Evolutionary conservation across 495 filamentous ascomycete species (phyloP).

Genomic region (Ascobolus immersus): DNA sequence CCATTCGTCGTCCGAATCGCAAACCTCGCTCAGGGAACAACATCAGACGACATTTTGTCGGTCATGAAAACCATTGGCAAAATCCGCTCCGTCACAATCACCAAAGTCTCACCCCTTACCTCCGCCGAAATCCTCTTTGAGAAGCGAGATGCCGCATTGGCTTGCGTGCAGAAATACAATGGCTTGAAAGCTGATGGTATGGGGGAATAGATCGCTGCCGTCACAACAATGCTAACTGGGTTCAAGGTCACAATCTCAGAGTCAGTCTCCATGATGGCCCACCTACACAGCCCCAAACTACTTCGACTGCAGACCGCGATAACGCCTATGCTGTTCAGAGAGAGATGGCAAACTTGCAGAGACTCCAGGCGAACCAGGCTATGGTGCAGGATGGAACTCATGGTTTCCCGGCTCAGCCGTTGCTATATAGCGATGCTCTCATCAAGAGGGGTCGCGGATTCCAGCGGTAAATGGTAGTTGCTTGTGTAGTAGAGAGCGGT

Average conservation of each 20-base stretch:
- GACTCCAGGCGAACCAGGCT: slow-evolving; percentile 12
- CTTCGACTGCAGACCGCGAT: slow-evolving; percentile 4
- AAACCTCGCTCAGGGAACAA: slow-evolving; percentile 84
- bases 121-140: slow-evolving; percentile 68
- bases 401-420: slow-evolving; percentile 12
- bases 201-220: slow-evolving; percentile 7
- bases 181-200: slow-evolving; percentile 67
- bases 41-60: slow-evolving; percentile 77
- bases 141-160: slow-evolving; percentile 51
- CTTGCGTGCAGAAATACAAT: slow-evolving; percentile 60
- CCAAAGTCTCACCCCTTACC: slow-evolving; percentile 45
- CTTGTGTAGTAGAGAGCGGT: too few relatives aligned
- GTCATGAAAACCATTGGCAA: slow-evolving; percentile 49
- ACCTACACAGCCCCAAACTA: slow-evolving; percentile 5
- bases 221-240: background rate
- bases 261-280: slow-evolving; percentile 39
- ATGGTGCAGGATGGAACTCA: slow-evolving; percentile 9
- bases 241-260: slow-evolving; percentile 36
- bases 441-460: slow-evolving; percentile 13
- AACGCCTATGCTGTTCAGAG: slow-evolving; percentile 9
- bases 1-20: slow-evolving; percentile 61
- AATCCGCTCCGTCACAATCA: slow-evolving; percentile 44
- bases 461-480: background rate
- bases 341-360: slow-evolving; percentile 15
- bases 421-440: slow-evolving; percentile 15